Evolutionary conservation across 2,329 filamentous ascomycete genomes (phyloP).

Genomic region (Tolypocladium album): DNA sequence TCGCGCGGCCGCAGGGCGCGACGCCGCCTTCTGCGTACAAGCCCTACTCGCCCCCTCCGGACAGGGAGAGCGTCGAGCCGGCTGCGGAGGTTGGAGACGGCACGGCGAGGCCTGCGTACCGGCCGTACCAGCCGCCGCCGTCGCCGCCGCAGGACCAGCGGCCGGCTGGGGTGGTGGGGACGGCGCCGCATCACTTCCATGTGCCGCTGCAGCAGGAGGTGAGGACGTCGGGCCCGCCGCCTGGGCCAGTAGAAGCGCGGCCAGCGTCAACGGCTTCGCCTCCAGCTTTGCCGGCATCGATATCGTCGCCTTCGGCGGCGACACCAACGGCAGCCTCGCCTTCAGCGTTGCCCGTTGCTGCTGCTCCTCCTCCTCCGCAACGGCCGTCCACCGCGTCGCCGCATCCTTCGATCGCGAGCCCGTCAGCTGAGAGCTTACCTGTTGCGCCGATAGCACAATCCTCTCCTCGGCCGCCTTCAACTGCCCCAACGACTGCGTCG

Average conservation of each 20-base stretch:
- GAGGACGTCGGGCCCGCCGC: background rate
- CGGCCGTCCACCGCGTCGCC: background rate
- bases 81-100: background rate
- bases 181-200: constrained; percentile 13
- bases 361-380: background rate
- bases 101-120: constrained; percentile 13
- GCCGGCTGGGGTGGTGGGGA: background rate
- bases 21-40: constrained; percentile 11
- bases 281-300: background rate
- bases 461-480: background rate
- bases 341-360: background rate
- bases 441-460: background rate
- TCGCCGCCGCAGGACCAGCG: constrained; percentile 6
- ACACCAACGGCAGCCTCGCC: background rate
- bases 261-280: no score
- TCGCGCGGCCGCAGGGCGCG: constrained; percentile 10
- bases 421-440: background rate
- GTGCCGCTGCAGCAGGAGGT: background rate
- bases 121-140: constrained; percentile 17
- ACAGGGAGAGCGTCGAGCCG: background rate
- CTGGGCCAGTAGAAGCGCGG: background rate
- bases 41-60: constrained; percentile 15
- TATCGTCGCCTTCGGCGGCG: background rate
- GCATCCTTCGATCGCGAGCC: background rate
- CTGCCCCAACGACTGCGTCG: background rate